Conservation (phyloP, 768 basidiomycete species). For the Lactarius trivialis region DNA sequence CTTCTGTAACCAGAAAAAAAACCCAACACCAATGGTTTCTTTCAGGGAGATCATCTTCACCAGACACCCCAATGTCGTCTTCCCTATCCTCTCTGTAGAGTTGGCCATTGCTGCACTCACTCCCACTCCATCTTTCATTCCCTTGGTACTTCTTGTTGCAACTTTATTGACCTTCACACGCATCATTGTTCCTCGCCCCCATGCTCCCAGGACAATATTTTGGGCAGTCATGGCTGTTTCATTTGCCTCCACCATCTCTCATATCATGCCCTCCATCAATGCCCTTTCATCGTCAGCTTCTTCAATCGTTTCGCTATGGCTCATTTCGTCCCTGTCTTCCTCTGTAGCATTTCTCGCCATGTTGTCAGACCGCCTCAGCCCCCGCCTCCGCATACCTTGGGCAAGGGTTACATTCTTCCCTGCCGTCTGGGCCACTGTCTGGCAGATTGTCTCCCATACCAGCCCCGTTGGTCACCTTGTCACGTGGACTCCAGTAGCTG, state of each 20-base stretch:
- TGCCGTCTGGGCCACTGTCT: constrained; percentile 57
- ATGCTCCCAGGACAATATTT: constrained; percentile 1
- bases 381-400: constrained; percentile 33
- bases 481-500: constrained; percentile 60
- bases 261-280: constrained; percentile 29
- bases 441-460: constrained; percentile 46
- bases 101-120: constrained; percentile 26
- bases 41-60: constrained; percentile 14
- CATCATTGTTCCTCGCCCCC: constrained; percentile 21
- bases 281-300: constrained; percentile 49
- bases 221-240: constrained; percentile 26
- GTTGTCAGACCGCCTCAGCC: constrained; percentile 35
- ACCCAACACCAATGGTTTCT: not conserved
- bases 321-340: constrained; percentile 41
- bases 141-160: constrained; percentile 28
- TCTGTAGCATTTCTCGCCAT: constrained; percentile 30
- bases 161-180: constrained; percentile 26
- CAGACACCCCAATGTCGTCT: constrained; percentile 17
- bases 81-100: constrained; percentile 5
- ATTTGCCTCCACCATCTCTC: constrained; percentile 26
- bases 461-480: constrained; percentile 68
- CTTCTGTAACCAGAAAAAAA: not conserved
- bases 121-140: constrained; percentile 28
- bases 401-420: constrained; percentile 56
- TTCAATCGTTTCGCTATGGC: constrained; percentile 43